Base-by-base conservation (phyloP, 768 basidiomycete species). In the Termitomyces sp. region DNA sequence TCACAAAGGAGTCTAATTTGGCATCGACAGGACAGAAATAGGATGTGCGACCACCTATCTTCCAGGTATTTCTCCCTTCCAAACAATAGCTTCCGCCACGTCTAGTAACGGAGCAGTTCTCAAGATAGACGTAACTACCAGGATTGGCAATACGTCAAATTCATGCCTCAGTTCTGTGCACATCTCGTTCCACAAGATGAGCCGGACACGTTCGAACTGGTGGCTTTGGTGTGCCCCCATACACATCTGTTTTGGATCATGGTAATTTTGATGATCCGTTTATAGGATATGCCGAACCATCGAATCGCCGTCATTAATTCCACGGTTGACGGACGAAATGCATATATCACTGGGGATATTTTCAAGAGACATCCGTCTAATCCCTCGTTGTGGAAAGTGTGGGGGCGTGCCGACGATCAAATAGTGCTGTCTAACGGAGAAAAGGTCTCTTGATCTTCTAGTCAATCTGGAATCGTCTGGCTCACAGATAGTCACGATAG, bases 381-480 rank as follows among this genome's bases (percentile, higher is more conserved):
- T 5, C 48, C 70, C 8, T 61, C 68, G 1, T 19, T 70, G 5
- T 78, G 66, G 68, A 70, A 61, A 50, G 61, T 81, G 37, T 56
- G 51, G 41, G 74, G 73, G 2, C 61, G 71, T 7, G 55, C 53
- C 15, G 76, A 79, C 53, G 77, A 79, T 51, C 76, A 76, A 54
- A 75, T 78, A 51, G 70, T 76, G 60, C 69, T 74, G 32, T 70
- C 67, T 2, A 76, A 66, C 17, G 75, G 75, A 10, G 74, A 77
- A 60, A 74, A 75, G 67, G 74, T 72, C 24, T 21, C 57, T 28
- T 43, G 62, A 21, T 11, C 0, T 17, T 47, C 24, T 43, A 14
- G 6, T 24, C 46, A 19, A 51, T 24, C 12, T 15, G 12, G 41
- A 19, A n/a, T 34, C 19, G 10, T 42, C 3, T 21, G n/a, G 15